These are phyloP conservation scores for Thyridium curvatum DNA, from an alignment of 2,329 filamentous ascomycete genomes.

Conservation along the genomic window DNA sequence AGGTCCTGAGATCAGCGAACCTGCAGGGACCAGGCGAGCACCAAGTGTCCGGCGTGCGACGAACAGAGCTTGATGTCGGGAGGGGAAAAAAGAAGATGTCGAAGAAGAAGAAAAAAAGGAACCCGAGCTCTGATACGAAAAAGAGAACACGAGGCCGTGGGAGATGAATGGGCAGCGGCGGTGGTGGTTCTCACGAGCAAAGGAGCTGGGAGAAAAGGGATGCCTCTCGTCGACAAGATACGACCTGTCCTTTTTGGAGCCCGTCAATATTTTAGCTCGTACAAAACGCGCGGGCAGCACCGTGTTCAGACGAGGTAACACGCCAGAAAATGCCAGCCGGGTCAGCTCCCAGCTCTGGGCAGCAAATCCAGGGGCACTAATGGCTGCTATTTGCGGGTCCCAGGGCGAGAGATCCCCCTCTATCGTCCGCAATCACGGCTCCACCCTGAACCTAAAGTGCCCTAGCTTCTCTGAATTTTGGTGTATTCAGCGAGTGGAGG, in stretches of 20 bases:
- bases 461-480: too few relatives aligned
- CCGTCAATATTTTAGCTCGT: too few relatives aligned
- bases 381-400: too few relatives aligned
- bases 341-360: too few relatives aligned
- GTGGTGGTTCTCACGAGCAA: not conserved
- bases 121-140: not conserved
- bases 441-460: too few relatives aligned
- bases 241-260: not conserved
- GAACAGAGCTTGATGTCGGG: not conserved
- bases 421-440: too few relatives aligned
- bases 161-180: not conserved
- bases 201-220: conserved; percentile 1
- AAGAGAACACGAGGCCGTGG: not conserved
- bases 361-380: too few relatives aligned
- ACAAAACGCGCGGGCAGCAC: too few relatives aligned
- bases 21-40: not conserved
- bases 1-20: not conserved
- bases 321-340: too few relatives aligned
- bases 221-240: not conserved
- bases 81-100: not conserved
- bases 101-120: not conserved
- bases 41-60: not conserved
- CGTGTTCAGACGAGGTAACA: too few relatives aligned
- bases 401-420: too few relatives aligned
- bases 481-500: too few relatives aligned